Evolutionary conservation across 139 green algal species (phyloP).

Genomic region (Coelastrella sp.): DNA sequence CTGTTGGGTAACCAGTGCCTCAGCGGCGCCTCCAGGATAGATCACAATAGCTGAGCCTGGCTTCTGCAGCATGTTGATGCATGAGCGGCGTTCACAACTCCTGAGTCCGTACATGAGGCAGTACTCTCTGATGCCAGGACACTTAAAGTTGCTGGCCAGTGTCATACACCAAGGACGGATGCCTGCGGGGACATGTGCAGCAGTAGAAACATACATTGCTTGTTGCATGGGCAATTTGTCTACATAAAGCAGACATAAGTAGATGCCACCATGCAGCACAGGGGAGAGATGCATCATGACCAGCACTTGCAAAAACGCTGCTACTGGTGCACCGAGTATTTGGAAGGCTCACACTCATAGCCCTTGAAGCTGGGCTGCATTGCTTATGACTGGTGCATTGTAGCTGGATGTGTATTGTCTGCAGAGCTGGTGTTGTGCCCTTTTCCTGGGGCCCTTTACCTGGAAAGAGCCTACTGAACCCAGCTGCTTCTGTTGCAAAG

Average conservation of each 20-base stretch:
- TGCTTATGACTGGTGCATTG: too few species aligned
- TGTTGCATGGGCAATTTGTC: too few species aligned
- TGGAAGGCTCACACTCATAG: too few species aligned
- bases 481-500: slow-evolving; percentile 64
- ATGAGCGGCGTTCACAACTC: slow-evolving; percentile 30
- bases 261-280: too few species aligned
- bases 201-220: not conserved
- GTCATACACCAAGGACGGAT: slow-evolving; percentile 56
- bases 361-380: too few species aligned
- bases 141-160: slow-evolving; percentile 65
- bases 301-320: too few species aligned
- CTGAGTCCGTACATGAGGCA: slow-evolving; percentile 60
- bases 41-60: slow-evolving; percentile 50
- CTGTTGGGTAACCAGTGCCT: slow-evolving; percentile 37
- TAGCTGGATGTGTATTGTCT: too few species aligned
- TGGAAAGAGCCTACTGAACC: slow-evolving; percentile 59
- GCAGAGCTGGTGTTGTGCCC: too few species aligned
- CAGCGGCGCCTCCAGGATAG: slow-evolving; percentile 39
- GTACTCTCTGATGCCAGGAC: slow-evolving; percentile 68
- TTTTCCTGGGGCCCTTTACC: too few species aligned
- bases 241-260: too few species aligned
- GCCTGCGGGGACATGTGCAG: slow-evolving; percentile 41
- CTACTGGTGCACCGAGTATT: too few species aligned
- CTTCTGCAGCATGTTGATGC: slow-evolving; percentile 35
- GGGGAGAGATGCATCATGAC: too few species aligned